These are phyloP conservation scores for Cyberlindnera bimundalis DNA, from an alignment of 805 yeast species.

Conservation along the genomic window DNA sequence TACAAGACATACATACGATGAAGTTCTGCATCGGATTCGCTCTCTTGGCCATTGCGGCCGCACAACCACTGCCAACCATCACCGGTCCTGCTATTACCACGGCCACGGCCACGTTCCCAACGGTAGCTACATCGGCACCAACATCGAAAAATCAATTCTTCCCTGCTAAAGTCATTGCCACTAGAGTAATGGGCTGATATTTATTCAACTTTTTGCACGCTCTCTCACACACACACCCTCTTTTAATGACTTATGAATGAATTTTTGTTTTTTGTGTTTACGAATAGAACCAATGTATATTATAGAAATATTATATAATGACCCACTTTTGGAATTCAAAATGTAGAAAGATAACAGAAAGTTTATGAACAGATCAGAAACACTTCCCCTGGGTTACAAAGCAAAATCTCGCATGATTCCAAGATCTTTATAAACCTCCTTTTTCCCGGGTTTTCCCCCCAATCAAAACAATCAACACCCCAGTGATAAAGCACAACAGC, in stretches of 20 bases:
- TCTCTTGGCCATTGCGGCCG: not conserved
- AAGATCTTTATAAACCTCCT: no score
- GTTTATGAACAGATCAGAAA: not conserved
- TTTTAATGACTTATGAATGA: not conserved
- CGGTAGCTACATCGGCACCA: conserved; percentile 7
- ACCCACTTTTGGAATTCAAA: not conserved
- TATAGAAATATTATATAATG: not conserved
- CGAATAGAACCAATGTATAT: not conserved
- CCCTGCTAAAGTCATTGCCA: conserved; percentile 16
- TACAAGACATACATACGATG: no score
- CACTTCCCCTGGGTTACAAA: no score
- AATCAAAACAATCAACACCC: no score
- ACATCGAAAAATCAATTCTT: conserved; percentile 17
- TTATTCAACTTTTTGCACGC: not conserved
- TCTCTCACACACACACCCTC: no score
- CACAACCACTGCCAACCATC: conserved; percentile 5
- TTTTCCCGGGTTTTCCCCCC: no score
- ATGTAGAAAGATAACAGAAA: not conserved
- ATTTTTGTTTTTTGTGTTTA: not conserved
- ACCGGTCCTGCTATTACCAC: not conserved
- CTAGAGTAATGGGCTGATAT: conserved; percentile 12
- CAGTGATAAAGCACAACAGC: no score
- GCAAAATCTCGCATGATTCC: no score
- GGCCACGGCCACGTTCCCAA: conserved; percentile 6
- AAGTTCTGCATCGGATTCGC: not conserved